phyloP scores from a whole-genome alignment of 345 rosid genomes.

The Populus davidiana region DNA sequence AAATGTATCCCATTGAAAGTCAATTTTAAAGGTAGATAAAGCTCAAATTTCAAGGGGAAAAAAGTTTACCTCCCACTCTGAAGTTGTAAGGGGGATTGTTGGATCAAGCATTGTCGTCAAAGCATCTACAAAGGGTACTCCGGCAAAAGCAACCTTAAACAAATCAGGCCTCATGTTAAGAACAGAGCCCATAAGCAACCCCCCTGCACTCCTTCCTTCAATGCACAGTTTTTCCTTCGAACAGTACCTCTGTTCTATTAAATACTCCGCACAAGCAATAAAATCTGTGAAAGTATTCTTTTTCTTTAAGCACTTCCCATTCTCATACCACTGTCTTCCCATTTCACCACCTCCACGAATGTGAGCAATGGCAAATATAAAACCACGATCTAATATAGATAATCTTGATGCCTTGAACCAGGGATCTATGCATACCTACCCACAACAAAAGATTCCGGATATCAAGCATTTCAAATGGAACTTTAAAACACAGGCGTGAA shows the following conservation, averaged over 20 bases:
- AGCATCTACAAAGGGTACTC: slow-evolving; percentile 94
- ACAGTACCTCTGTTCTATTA: slow-evolving; percentile 62
- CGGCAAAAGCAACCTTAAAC: slow-evolving; percentile 85
- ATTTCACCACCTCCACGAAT: slow-evolving; percentile 98
- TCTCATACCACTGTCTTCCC: slow-evolving; percentile 98
- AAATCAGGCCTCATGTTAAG: slow-evolving; percentile 96
- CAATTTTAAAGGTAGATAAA: background rate
- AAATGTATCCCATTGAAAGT: background rate
- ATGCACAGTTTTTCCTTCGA: slow-evolving; percentile 79
- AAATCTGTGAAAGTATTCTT: slow-evolving; percentile 89
- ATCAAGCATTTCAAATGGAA: background rate
- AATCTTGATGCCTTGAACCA: slow-evolving; percentile 66
- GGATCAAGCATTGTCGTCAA: slow-evolving; percentile 98
- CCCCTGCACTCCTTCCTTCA: slow-evolving; percentile 96
- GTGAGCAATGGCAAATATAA: slow-evolving; percentile 80
- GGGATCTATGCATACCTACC: slow-evolving; percentile 67
- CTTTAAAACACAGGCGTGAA: background rate
- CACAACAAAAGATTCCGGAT: slow-evolving; percentile 2
- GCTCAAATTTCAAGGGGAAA: background rate
- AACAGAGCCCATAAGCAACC: slow-evolving; percentile 88
- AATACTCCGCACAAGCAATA: slow-evolving; percentile 72
- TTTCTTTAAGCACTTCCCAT: slow-evolving; percentile 79
- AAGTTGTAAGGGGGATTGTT: slow-evolving; percentile 86
- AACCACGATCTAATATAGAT: slow-evolving; percentile 88
- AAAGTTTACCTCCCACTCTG: slow-evolving; percentile 89